Evolutionary conservation across 331 rosid species (phyloP).

Genomic region (Spiraea crenata): DNA sequence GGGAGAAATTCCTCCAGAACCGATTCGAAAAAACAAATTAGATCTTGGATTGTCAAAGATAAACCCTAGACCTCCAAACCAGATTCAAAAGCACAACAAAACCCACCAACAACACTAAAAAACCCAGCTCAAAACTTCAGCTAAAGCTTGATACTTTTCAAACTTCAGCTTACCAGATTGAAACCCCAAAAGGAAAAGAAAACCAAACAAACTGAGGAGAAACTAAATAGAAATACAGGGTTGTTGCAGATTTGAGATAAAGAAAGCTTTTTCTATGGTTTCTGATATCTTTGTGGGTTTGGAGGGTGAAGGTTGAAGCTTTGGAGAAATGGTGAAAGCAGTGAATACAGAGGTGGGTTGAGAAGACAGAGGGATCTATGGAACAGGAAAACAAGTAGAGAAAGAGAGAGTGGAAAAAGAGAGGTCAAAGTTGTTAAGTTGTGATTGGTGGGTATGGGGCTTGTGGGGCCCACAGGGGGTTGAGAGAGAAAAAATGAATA

Average conservation of each 20-base stretch:
- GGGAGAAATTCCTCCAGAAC: slow-evolving; percentile 30
- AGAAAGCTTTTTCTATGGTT: background rate
- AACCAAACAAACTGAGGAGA: background rate
- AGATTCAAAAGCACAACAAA: slow-evolving; percentile 42
- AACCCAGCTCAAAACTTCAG: slow-evolving; percentile 34
- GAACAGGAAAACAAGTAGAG: slow-evolving; percentile 32
- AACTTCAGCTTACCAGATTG: background rate
- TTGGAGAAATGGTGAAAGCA: slow-evolving; percentile 11
- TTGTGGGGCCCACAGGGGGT: slow-evolving; percentile 46
- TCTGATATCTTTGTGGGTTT: background rate
- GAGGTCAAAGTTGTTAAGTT: slow-evolving; percentile 54
- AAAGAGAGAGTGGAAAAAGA: slow-evolving; percentile 25
- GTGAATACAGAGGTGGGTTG: slow-evolving; percentile 32
- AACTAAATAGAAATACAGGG: background rate
- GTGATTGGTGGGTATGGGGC: slow-evolving; percentile 62
- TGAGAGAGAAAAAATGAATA: background rate
- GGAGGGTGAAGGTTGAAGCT: background rate
- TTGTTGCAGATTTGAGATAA: background rate
- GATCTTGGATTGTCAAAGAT: slow-evolving; percentile 34
- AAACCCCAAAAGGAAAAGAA: slow-evolving; percentile 3
- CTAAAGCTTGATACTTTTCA: background rate
- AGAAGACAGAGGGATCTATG: slow-evolving; percentile 38
- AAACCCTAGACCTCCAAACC: slow-evolving; percentile 38
- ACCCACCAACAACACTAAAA: background rate
- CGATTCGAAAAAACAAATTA: slow-evolving; percentile 15